Base-by-base conservation (phyloP, 441 rosid species). In the Capsella rubella region DNA sequence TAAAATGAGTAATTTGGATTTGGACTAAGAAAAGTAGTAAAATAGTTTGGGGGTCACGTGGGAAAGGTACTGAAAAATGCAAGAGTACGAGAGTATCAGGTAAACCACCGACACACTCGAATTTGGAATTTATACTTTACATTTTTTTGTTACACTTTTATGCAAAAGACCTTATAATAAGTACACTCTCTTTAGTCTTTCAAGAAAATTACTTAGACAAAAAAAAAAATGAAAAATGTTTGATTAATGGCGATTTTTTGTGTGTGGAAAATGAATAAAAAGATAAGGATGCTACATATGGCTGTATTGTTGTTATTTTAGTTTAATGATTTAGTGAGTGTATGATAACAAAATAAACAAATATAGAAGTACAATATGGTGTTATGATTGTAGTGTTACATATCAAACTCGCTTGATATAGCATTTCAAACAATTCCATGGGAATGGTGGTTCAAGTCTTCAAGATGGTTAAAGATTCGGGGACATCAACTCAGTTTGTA, bases 81-180 rank as follows among this genome's bases (percentile, higher is more conserved):
- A 66, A 51, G 49, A 40, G 71, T 52, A 67, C 37, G 10, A 8
- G 63, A 11, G 42, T 42, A 68, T 55, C 15, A 54, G 18, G 31
- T 27, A 55, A 37, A 58, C 72, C 73, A 69, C 73, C 73, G 55
- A 69, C 73, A 65, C 70, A 50, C 25, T 13, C 6, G 28, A 67
- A 69, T 43, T 21, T 43, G 31, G 40, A 8, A 10, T 64, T 28
- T 53, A 15, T 15, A 40, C 34, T 37, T 37, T 9, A 37, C 12
- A 37, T 37, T 64, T 27, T 21, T 21, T 21, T 21, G 2, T 1
- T 53, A 15, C 10, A 28, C 25, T 15, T 53, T 15, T 27, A 37
- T 27, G 50, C 28, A 51, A 51, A 31, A 31, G 2, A 62, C 11
- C 29, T 46, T 13, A 54, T 7, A n/a, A 54, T 7, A n/a, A 65